Evolutionary conservation across 1,284 basidiomycete genomes (phyloP).

Genomic region (Sanghuangporus sanghuang): DNA sequence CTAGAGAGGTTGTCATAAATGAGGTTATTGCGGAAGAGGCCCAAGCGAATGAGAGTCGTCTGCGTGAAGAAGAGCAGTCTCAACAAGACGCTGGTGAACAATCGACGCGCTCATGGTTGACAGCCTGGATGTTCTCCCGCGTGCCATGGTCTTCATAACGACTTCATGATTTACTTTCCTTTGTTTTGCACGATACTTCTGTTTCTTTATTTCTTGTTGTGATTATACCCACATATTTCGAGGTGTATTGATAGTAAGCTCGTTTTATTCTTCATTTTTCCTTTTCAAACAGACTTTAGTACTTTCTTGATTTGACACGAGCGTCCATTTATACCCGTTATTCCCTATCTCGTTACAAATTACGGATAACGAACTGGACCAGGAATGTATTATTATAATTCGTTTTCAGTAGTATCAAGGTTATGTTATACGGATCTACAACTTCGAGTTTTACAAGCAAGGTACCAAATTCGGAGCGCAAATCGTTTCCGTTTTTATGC

Average conservation of each 20-base stretch:
- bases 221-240: not conserved
- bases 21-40: slow-evolving; percentile 66
- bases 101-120: slow-evolving; percentile 16
- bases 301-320: not conserved
- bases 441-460: not conserved
- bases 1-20: slow-evolving; percentile 55
- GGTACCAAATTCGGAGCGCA: not conserved
- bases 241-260: too few species aligned
- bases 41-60: slow-evolving; percentile 45
- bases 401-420: not conserved
- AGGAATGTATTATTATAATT: not conserved
- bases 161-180: not conserved
- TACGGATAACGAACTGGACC: not conserved
- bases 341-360: not conserved
- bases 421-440: not conserved
- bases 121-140: slow-evolving; percentile 17
- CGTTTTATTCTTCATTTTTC: too few species aligned
- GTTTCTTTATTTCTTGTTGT: not conserved
- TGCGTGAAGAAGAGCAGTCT: slow-evolving; percentile 51
- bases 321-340: not conserved
- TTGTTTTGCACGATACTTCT: not conserved
- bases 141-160: slow-evolving; percentile 10
- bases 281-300: not conserved
- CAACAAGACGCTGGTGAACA: slow-evolving; percentile 20
- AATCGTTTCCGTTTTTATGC: not conserved